phyloP scores from a whole-genome alignment of 176 grass and related monocot genomes.

The Aegilops bicornis region DNA sequence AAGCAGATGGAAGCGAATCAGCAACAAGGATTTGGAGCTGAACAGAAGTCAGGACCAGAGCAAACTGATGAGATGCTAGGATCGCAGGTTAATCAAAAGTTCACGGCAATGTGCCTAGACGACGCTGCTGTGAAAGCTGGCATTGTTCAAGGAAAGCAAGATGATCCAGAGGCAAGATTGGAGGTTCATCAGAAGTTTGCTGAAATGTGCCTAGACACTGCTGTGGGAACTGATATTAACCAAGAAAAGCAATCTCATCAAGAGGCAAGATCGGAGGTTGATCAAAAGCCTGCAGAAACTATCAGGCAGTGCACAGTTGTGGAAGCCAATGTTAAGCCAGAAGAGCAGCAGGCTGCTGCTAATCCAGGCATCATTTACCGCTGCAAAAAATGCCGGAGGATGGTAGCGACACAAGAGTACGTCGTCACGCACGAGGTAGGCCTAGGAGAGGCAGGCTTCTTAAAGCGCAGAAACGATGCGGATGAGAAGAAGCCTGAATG shows the following conservation, averaged over 20 bases:
- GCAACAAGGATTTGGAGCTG: neutral
- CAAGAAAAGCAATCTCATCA: slow-evolving; percentile 4
- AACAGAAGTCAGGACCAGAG: slow-evolving; percentile 25
- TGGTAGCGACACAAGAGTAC: slow-evolving; percentile 72
- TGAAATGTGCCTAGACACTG: slow-evolving; percentile 20
- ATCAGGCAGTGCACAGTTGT: slow-evolving; percentile 13
- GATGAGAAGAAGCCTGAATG: slow-evolving; percentile 54
- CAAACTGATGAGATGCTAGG: neutral
- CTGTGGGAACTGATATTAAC: slow-evolving; percentile 7
- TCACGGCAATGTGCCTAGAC: neutral
- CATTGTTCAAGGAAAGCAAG: slow-evolving; percentile 9
- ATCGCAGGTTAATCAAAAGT: slow-evolving; percentile 1
- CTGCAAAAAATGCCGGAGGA: slow-evolving; percentile 72
- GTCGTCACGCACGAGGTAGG: slow-evolving; percentile 69
- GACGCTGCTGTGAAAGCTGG: neutral
- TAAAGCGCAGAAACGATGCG: slow-evolving; percentile 34
- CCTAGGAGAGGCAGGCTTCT: slow-evolving; percentile 49
- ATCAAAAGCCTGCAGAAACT: slow-evolving; percentile 11
- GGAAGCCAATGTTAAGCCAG: slow-evolving; percentile 26
- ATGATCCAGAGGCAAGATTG: neutral
- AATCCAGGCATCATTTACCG: slow-evolving; percentile 61
- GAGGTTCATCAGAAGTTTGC: slow-evolving; percentile 1
- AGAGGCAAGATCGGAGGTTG: neutral
- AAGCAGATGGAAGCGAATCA: slow-evolving; percentile 33
- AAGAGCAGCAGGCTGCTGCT: slow-evolving; percentile 32